Evolutionary conservation across 2,329 filamentous ascomycete species (phyloP).

Genomic region (Aspergillus sp.): DNA sequence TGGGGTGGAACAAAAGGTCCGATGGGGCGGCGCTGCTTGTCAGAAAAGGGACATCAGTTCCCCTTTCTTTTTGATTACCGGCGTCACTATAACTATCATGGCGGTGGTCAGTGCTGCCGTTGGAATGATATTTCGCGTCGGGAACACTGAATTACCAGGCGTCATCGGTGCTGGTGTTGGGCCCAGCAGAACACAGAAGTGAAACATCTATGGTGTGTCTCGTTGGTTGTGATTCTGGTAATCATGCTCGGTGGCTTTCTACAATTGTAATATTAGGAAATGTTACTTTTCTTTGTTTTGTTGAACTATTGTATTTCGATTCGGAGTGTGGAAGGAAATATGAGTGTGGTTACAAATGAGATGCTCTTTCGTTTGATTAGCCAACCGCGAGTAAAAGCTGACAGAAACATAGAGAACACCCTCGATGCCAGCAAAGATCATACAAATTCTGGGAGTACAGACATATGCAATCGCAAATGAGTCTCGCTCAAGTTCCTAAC

Average conservation of each 20-base stretch:
- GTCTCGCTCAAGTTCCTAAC: not conserved
- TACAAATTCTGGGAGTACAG: not conserved
- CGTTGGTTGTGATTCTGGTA: not conserved
- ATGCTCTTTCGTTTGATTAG: not conserved
- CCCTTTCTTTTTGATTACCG: constrained; percentile 82
- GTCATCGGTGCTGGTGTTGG: constrained; percentile 96
- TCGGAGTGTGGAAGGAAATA: not conserved
- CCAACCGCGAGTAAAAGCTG: not conserved
- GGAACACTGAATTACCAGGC: constrained; percentile 82
- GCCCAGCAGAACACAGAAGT: constrained; percentile 56
- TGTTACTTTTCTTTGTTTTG: no score
- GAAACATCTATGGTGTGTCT: constrained; percentile 2
- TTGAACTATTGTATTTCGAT: not conserved
- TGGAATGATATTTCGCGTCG: constrained; percentile 77
- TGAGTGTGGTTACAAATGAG: not conserved
- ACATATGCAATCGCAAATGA: not conserved
- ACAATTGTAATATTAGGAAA: not conserved
- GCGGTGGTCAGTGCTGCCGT: constrained; percentile 69
- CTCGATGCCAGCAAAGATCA: not conserved
- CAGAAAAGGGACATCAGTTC: constrained; percentile 88
- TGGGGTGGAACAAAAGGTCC: constrained; percentile 59
- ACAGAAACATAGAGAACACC: not conserved
- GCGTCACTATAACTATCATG: constrained; percentile 70
- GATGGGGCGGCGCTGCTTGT: constrained; percentile 84
- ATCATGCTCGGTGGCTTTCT: not conserved